Base-by-base conservation (phyloP, 2,329 filamentous ascomycete species). In the Colletotrichum sp. region DNA sequence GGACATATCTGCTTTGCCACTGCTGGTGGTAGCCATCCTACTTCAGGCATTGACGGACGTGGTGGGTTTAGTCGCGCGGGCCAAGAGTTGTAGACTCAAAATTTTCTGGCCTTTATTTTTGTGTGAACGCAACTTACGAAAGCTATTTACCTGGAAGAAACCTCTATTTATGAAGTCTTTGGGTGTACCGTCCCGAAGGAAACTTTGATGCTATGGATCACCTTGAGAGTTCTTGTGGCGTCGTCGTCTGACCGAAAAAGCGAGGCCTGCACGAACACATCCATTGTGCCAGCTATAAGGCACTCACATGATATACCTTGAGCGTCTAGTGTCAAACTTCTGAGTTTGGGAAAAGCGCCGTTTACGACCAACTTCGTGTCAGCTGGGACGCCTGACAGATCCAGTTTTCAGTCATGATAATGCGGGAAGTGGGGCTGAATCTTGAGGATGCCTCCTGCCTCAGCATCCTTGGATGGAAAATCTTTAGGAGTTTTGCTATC, bases 281-380 rank as follows among this genome's bases (percentile, higher is more conserved):
- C 2, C n/a, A 22, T 22, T 8, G n/a, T 22, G 2, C n/a, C n/a
- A 22, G 2, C 43, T 13, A 0, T 8, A 22, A 52, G 1, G 12
- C 18, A 22, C n/a, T 13, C n/a, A 9, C n/a, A 22, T 52, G 43
- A 12, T 22, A 52, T 22, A 13, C 43, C 43, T 52, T 52, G n/a
- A 52, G 43, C n/a, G 43, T 8, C 43, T 12, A 8, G 43, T 52
- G 1, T 22, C 0, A 22, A 22, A 22, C 10, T 22, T 52, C 12
- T 8, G 22, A 12, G n/a, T 3, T 22, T 22, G n/a, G 6, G n/a
- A 52, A 52, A 48, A 52, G 18, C 43, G 2, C 43, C 43, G 12
- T 52, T 52, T 13, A 13, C 43, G 18, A 1, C 43, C 6, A 52
- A 8, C 10, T 22, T 52, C n/a, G 10, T 3, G 6, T 48, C 43